These are phyloP conservation scores for Ogataea pignaliae DNA, from an alignment of 805 yeast genomes.

Conservation along the genomic window DNA sequence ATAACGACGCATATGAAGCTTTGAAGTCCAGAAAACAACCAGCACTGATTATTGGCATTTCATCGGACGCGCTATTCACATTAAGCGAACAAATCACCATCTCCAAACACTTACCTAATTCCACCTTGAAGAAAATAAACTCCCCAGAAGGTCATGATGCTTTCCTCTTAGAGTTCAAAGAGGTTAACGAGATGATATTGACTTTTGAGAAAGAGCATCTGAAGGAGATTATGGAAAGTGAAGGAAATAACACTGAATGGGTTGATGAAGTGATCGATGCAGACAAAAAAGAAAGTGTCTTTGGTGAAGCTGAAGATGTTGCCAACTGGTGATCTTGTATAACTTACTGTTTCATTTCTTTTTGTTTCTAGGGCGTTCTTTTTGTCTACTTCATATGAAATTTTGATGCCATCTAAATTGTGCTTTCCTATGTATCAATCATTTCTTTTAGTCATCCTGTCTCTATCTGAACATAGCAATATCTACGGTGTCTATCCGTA, in stretches of 20 bases:
- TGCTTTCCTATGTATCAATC: too few species aligned
- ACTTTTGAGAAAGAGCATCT: slow-evolving; percentile 58
- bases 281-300: slow-evolving; percentile 61
- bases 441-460: too few species aligned
- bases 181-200: slow-evolving; percentile 66
- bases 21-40: slow-evolving; percentile 65
- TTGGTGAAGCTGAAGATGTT: slow-evolving; percentile 95
- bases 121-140: slow-evolving; percentile 63
- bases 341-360: too few species aligned
- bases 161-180: slow-evolving; percentile 81
- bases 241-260: slow-evolving; percentile 43
- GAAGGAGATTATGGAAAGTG: slow-evolving; percentile 53
- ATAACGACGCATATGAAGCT: slow-evolving; percentile 42
- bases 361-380: too few species aligned
- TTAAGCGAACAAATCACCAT: slow-evolving; percentile 85
- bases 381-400: too few species aligned
- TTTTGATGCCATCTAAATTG: too few species aligned
- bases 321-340: slow-evolving; percentile 69
- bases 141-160: slow-evolving; percentile 99
- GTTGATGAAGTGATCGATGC: slow-evolving; percentile 37
- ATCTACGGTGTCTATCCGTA: too few species aligned
- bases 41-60: slow-evolving; percentile 80
- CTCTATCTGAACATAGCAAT: too few species aligned
- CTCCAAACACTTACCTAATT: slow-evolving; percentile 68
- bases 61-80: slow-evolving; percentile 90